Evolutionary conservation across 306 rosid genomes (phyloP), one percentile per base, ranked within the genome.

Genomic region (Pterocarpus macrocarpus): DNA sequence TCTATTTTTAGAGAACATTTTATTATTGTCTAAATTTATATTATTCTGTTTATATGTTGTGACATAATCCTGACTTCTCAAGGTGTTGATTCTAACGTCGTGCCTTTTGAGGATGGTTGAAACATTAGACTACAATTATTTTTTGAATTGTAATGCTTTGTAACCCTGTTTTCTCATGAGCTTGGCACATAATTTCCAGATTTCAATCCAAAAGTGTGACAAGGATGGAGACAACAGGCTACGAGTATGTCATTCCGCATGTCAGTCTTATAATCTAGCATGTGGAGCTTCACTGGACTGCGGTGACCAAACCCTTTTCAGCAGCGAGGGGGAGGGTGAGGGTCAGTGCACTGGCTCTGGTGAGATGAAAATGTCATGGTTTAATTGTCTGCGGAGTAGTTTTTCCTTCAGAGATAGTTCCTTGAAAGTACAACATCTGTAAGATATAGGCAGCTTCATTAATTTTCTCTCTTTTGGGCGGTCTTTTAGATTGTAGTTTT

Each of bases 261-360:
- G 98, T 34, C 90, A 90, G 78, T 89, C 97, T 0, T 95, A 95
- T 79, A 95, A 95, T 83, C 80, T 87, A 64, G 98, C 97, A 2
- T 95, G 98, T n/a, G 97, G 98, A 55, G 98, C 94, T 36, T 95
- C 97, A 17, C 92, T 95, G 8, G 98, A 95, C 79, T 95, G 98
- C 84, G 86, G 89, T 4, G 98, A 95, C 71, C 98, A 92, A 85
- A 95, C 97, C 81, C 90, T 95, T 12, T 95, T 95, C 87, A 95
- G 97, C 84, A 91, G 92, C 6, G 83, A 87, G 80, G 93, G 82
- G 41, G 98, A 88, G 74, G 94, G 89, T 0, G 94, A 89, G 83
- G 94, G 87, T 64, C 95, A 91, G 53, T 95, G 97, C 88, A 95
- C 98, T 1, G 97, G 98, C 53, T 89, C 93, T 22, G 87, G 92